These are phyloP conservation scores for Pseudoperonospora humuli DNA, from an alignment of 352 stramenopile genomes.

Conservation along the genomic window DNA sequence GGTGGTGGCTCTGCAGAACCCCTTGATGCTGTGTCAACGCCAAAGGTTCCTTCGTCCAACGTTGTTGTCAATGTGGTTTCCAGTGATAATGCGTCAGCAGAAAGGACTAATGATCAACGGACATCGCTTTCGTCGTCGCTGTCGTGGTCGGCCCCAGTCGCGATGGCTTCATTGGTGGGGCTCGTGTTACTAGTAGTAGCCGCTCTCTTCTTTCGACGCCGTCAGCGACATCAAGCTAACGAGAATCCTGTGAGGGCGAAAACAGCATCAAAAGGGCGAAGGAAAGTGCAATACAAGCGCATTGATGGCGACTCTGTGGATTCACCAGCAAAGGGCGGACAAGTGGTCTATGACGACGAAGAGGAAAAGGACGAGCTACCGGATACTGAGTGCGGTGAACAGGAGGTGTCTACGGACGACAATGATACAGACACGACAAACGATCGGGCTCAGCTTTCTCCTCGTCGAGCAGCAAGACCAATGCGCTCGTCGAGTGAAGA, in stretches of 20 bases:
- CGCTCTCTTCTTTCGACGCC: conserved; percentile 11
- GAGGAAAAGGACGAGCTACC: conserved; percentile 10
- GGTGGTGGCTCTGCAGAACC: not conserved
- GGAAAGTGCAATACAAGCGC: conserved; percentile 23
- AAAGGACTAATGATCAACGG: conserved; percentile 1
- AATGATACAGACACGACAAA: conserved; percentile 4
- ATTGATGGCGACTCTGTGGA: conserved; percentile 9
- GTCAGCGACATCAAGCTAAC: conserved; percentile 1
- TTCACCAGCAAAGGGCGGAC: conserved; percentile 2
- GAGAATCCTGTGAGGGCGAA: conserved; percentile 10
- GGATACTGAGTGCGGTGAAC: conserved; percentile 17
- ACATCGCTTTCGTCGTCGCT: conserved; percentile 10
- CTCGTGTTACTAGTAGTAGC: conserved; percentile 13
- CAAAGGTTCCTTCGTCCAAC: not conserved
- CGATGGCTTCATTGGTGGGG: conserved; percentile 13
- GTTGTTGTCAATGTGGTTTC: not conserved
- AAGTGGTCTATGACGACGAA: conserved; percentile 7
- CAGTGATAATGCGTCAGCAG: conserved; percentile 1
- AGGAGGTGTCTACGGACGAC: not conserved
- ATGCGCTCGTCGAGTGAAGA: conserved; percentile 9
- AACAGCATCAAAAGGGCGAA: conserved; percentile 7
- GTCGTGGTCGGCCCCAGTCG: conserved; percentile 16
- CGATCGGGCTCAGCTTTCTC: not conserved
- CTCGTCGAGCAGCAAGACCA: conserved; percentile 9
- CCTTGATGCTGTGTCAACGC: no score